Conservation (phyloP, 106 monocot species). For the Agapanthus africanus region DNA sequence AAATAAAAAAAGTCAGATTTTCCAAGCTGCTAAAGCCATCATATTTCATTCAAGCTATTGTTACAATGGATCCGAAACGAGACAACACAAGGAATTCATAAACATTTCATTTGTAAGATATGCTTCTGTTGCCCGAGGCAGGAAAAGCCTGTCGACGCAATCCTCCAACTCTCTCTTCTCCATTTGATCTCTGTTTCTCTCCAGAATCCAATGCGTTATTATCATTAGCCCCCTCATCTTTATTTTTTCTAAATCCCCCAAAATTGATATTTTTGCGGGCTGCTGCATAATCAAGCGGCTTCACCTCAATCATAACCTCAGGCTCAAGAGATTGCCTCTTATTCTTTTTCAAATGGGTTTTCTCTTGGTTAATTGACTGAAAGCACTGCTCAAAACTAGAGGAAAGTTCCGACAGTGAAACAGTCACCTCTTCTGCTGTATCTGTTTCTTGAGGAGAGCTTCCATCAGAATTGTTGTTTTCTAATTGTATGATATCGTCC, state of each 20-base stretch:
- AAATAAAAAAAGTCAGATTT: too few species aligned
- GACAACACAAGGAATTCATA: too few species aligned
- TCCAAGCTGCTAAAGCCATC: too few species aligned
- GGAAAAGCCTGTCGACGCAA: conserved; percentile 84
- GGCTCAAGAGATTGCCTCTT: not conserved
- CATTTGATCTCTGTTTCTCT: conserved; percentile 4
- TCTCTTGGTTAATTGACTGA: conserved; percentile 27
- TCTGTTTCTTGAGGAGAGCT: conserved; percentile 7
- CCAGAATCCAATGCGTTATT: conserved; percentile 2
- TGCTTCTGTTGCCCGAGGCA: conserved; percentile 67
- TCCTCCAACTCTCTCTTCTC: conserved; percentile 23
- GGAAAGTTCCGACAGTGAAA: conserved; percentile 46
- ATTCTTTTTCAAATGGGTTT: conserved; percentile 4
- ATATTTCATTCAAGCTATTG: too few species aligned
- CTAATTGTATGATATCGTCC: conserved; percentile 57
- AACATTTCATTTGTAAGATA: conserved; percentile 46
- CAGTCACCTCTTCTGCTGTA: not conserved
- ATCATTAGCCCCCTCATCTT: conserved; percentile 13
- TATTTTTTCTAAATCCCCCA: conserved; percentile 11
- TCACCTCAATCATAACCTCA: conserved; percentile 11
- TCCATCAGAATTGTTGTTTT: conserved; percentile 13
- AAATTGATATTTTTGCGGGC: conserved; percentile 53
- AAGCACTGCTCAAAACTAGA: conserved; percentile 58
- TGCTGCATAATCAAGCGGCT: conserved; percentile 66
- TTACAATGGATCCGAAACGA: too few species aligned